These are phyloP conservation scores for Perkinsus chesapeaki DNA, from an alignment of 169 alveolate genomes.

Conservation along the genomic window DNA sequence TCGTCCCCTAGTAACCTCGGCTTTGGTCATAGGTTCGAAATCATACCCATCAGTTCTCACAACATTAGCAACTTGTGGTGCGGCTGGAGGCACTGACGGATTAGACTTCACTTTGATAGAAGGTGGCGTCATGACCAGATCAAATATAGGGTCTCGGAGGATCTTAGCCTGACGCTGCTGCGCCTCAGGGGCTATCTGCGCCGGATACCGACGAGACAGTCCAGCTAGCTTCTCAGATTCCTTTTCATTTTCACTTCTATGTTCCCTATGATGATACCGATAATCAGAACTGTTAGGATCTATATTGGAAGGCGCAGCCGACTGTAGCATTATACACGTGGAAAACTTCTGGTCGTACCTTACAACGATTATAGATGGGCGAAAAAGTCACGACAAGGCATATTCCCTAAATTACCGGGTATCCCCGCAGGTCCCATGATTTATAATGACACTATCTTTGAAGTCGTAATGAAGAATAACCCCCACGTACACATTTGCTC, in stretches of 20 bases:
- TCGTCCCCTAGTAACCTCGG: too few relatives aligned
- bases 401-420: too few relatives aligned
- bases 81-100: not conserved
- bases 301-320: not conserved
- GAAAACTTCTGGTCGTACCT: conserved; percentile 1
- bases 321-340: not conserved
- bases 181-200: not conserved
- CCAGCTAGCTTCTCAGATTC: not conserved
- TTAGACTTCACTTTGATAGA: not conserved
- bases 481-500: too few relatives aligned
- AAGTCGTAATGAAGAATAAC: too few relatives aligned
- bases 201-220: not conserved
- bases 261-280: not conserved
- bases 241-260: not conserved
- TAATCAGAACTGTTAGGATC: not conserved
- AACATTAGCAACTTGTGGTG: not conserved
- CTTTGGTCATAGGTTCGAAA: not conserved
- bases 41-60: not conserved
- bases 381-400: too few relatives aligned
- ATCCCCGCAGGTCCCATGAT: too few relatives aligned
- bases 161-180: not conserved
- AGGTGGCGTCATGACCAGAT: not conserved
- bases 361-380: not conserved
- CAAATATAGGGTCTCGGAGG: not conserved
- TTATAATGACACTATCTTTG: too few relatives aligned